phyloP scores from a whole-genome alignment of 805 yeast species.

The Helenozyma rhizophorensis region DNA sequence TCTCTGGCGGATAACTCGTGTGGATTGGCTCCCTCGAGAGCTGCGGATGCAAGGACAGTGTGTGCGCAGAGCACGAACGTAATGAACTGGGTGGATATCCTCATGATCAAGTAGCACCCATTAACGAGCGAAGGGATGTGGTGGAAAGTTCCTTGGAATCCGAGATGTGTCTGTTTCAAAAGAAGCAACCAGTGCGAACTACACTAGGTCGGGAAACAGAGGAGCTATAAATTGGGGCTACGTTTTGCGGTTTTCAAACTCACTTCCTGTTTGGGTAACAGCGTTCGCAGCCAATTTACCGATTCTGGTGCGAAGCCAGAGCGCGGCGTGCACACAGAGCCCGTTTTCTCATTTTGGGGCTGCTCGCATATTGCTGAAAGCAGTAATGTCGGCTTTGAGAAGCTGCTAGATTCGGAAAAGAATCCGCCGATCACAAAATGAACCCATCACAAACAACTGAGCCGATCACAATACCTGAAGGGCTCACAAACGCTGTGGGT shows the following conservation, averaged over 20 bases:
- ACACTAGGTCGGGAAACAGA: not conserved
- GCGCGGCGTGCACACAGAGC: no score
- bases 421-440: no score
- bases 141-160: no score
- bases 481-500: no score
- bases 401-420: no score
- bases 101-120: constrained; percentile 1
- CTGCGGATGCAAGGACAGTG: not conserved
- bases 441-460: no score
- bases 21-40: not conserved
- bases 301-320: constrained; percentile 3
- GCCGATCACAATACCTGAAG: no score
- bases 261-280: constrained; percentile 13
- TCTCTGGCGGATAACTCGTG: not conserved
- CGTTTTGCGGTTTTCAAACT: not conserved
- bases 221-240: constrained; percentile 6
- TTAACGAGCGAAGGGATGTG: constrained; percentile 1
- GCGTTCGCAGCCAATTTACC: constrained; percentile 16
- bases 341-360: no score
- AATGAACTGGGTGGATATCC: not conserved
- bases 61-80: constrained; percentile 1
- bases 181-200: no score
- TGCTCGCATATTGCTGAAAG: not conserved
- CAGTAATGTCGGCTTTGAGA: not conserved
- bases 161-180: no score